phyloP scores from a whole-genome alignment of 2,329 filamentous ascomycete genomes.

The Verticillium nubilum region DNA sequence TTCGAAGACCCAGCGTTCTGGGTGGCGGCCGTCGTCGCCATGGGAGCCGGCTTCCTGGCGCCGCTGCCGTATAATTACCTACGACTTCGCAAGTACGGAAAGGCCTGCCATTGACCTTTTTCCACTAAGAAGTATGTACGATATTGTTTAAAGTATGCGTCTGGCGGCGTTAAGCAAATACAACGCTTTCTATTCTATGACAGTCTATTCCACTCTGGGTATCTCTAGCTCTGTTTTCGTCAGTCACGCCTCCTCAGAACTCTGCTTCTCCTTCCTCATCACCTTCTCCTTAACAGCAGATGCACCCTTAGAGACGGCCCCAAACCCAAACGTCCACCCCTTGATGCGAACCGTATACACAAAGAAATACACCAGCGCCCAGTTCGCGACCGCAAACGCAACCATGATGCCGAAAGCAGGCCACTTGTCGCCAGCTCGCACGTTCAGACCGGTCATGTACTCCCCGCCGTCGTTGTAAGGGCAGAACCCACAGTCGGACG shows the following conservation, averaged over 20 bases:
- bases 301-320: constrained; percentile 14
- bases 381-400: constrained; percentile 65
- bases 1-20: constrained; percentile 44
- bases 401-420: constrained; percentile 62
- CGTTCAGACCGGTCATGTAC: constrained; percentile 55
- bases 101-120: constrained; percentile 36
- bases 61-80: constrained; percentile 50
- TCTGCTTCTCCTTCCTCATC: background rate
- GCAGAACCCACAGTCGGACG: constrained; percentile 62
- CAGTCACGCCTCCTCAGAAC: background rate
- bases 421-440: constrained; percentile 58
- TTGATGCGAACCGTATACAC: constrained; percentile 67
- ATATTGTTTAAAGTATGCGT: background rate
- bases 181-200: background rate
- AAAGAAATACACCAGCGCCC: constrained; percentile 70
- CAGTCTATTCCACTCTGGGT: background rate
- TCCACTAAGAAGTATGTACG: background rate
- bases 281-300: background rate
- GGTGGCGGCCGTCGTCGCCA: constrained; percentile 39
- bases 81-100: constrained; percentile 41
- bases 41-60: constrained; percentile 38
- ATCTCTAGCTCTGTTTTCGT: background rate
- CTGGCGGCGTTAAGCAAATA: background rate
- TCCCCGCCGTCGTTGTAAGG: constrained; percentile 51
- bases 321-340: constrained; percentile 67